Conservation (phyloP, 768 basidiomycete genomes). For the Lactarius vividus region DNA sequence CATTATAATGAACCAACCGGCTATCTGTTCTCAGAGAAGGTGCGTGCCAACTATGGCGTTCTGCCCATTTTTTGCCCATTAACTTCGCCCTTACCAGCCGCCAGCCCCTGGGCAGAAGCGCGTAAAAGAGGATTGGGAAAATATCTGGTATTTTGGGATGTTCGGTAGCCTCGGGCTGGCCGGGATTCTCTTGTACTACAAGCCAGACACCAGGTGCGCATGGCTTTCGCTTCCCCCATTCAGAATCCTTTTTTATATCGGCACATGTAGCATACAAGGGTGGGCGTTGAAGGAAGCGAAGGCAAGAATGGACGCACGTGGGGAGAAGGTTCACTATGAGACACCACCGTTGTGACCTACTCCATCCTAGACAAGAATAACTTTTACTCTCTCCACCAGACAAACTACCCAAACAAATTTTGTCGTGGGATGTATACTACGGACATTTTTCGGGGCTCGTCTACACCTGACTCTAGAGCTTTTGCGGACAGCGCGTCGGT, state of each 20-base stretch:
- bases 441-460: constrained; percentile 16
- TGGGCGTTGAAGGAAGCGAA: constrained; percentile 94
- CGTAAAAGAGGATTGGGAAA: constrained; percentile 89
- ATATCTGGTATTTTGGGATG: constrained; percentile 88
- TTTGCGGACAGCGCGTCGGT: background rate
- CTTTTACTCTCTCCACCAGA: background rate
- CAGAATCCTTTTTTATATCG: background rate
- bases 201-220: constrained; percentile 87
- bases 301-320: constrained; percentile 86
- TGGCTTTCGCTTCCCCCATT: background rate
- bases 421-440: constrained; percentile 20
- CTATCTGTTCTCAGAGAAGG: constrained; percentile 88
- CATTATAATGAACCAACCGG: constrained; percentile 89
- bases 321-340: constrained; percentile 78
- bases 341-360: background rate
- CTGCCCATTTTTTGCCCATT: background rate
- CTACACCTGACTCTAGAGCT: constrained; percentile 16
- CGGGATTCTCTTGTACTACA: constrained; percentile 78
- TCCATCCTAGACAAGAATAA: background rate
- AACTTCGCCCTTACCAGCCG: constrained; percentile 45
- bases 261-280: constrained; percentile 66
- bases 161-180: constrained; percentile 82
- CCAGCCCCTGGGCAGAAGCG: constrained; percentile 78
- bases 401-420: constrained; percentile 1
- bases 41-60: constrained; percentile 34